Base-by-base conservation (phyloP, 345 rosid genomes). In the Gynandropsis gynandra region DNA sequence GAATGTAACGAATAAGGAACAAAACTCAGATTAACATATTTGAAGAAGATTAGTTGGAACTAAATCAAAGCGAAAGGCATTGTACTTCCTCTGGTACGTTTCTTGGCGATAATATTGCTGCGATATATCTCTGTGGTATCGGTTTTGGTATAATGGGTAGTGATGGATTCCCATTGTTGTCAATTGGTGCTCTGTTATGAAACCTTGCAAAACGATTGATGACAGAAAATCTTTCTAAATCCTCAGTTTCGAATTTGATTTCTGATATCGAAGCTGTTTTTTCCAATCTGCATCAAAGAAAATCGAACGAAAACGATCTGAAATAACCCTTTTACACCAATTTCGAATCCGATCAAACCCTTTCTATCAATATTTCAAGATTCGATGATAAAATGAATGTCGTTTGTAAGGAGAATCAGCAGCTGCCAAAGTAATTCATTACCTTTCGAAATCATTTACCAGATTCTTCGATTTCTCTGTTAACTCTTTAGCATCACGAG, bases 151-250 rank as follows among this genome's bases (percentile, higher is more conserved):
- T 37, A 8, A 54, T 31, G 47, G 72, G 14, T 5, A 65, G 56
- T 40, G 72, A 66, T n/a, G 71, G 52, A 24, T 51, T 60, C 57
- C 67, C 80, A 12, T 76, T 41, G 24, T 45, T 18, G 53, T 61
- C 80, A 37, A 64, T 69, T 50, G 63, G 83, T 17, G 61, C 79
- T 54, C 81, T 77, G 54, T 69, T 71, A 66, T 87, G 96, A 62
- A 81, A 87, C 78, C 69, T 81, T n/a, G 96, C 93, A 61, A 87
- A 87, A 7, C 96, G 87, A 66, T 87, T 87, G 58, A 83, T 81
- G 62, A 83, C 79, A 19, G 83, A 68, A 71, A 70, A 77, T 60
- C 72, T 78, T 66, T 83, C 96, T 69, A 83, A 37, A 42, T 87
- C 96, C 59, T 78, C 83, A 34, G 71, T 76, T 74, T 87, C 96